phyloP scores from a whole-genome alignment of 768 basidiomycete genomes.

The Suillus fuscotomentosus region DNA sequence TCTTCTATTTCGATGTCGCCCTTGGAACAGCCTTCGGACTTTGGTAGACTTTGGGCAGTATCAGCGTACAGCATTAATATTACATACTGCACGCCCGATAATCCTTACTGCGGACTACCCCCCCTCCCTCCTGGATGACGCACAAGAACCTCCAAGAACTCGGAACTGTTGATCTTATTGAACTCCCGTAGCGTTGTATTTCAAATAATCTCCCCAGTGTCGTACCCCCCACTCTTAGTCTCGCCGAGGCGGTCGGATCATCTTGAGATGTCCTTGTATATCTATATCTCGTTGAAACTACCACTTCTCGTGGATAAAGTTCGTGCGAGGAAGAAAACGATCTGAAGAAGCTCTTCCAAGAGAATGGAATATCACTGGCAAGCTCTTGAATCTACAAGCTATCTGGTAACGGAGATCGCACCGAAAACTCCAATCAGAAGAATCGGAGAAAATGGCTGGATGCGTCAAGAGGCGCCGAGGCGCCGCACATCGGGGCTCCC shows the following conservation, averaged over 20 bases:
- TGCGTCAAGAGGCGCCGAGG: too few relatives aligned
- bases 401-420: not conserved
- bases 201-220: not conserved
- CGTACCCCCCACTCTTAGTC: not conserved
- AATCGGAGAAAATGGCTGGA: not conserved
- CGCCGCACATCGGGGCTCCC: not conserved
- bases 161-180: not conserved
- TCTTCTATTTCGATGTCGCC: not conserved
- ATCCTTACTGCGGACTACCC: not conserved
- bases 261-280: not conserved
- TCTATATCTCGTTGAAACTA: not conserved
- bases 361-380: not conserved
- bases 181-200: not conserved
- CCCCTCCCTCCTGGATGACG: not conserved
- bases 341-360: not conserved
- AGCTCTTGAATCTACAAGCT: not conserved
- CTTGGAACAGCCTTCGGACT: slow-evolving; percentile 1
- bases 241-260: not conserved
- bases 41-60: not conserved
- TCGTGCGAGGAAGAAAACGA: not conserved
- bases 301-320: not conserved
- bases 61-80: not conserved
- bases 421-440: not conserved
- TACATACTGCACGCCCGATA: not conserved
- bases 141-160: not conserved